A percentile compares a stretch with the other conserved stretches of the same genome.
Conservation (phyloP, 495 filamentous ascomycete genomes). For the Terfezia claveryi region DNA sequence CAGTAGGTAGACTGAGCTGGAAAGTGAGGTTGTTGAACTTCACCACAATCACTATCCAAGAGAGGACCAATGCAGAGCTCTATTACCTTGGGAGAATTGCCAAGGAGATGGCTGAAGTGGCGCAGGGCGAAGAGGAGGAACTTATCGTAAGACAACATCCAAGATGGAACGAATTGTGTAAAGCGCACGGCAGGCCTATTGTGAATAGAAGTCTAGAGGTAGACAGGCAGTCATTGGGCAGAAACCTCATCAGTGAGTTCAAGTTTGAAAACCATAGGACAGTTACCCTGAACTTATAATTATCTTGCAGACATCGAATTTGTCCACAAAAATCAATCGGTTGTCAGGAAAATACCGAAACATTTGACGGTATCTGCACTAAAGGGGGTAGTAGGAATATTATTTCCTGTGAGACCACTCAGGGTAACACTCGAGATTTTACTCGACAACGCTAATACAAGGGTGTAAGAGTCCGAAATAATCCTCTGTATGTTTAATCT, state of each 20-base stretch:
- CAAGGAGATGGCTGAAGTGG: slow-evolving; percentile 41
- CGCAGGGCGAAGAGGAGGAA: slow-evolving; percentile 29
- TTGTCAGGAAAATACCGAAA: slow-evolving; percentile 41
- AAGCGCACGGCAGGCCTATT: slow-evolving; percentile 17
- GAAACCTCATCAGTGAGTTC: slow-evolving; percentile 6
- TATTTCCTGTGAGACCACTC: slow-evolving; percentile 44
- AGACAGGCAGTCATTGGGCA: slow-evolving; percentile 10
- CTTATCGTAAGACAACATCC: slow-evolving; percentile 36
- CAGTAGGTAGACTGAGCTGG: slow-evolving; percentile 46
- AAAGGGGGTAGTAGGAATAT: slow-evolving; percentile 49
- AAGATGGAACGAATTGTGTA: slow-evolving; percentile 51
- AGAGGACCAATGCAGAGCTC: slow-evolving; percentile 69
- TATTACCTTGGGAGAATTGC: slow-evolving; percentile 74
- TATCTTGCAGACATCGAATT: background rate
- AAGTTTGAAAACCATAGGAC: background rate
- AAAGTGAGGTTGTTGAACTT: slow-evolving; percentile 52
- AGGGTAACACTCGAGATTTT: slow-evolving; percentile 41
- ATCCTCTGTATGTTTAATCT: background rate
- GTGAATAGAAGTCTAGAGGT: slow-evolving; percentile 45
- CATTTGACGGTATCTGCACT: slow-evolving; percentile 59
- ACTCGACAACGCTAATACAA: slow-evolving; percentile 52
- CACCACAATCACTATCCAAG: slow-evolving; percentile 42
- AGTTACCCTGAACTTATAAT: background rate
- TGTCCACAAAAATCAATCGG: background rate
- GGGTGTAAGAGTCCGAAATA: slow-evolving; percentile 12